A percentile compares a stretch with the other conserved stretches of the same genome.
Evolutionary conservation across 192 early-diverging fungal genomes (phyloP).

Genomic region (Coemansia aciculifera): DNA sequence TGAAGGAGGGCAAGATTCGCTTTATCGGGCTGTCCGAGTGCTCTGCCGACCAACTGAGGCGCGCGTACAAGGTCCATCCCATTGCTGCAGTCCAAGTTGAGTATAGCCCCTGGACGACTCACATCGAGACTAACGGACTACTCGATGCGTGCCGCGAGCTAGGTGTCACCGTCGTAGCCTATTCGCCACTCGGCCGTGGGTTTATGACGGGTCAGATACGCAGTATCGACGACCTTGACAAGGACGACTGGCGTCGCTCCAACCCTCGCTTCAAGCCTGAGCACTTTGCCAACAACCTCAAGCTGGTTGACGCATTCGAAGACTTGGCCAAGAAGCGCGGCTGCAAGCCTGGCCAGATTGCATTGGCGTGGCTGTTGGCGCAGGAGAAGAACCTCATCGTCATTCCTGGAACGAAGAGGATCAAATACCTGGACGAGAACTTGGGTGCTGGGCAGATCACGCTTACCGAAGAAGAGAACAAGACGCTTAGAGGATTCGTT

Average conservation of each 20-base stretch:
- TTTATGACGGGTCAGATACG: slow-evolving; percentile 65
- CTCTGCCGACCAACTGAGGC: slow-evolving; percentile 59
- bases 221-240: slow-evolving; percentile 56
- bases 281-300: slow-evolving; percentile 61
- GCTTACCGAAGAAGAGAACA: slow-evolving; percentile 34
- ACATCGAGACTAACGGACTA: slow-evolving; percentile 68
- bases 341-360: slow-evolving; percentile 57
- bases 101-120: slow-evolving; percentile 59
- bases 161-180: slow-evolving; percentile 70
- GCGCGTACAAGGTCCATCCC: slow-evolving; percentile 68
- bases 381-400: slow-evolving; percentile 56
- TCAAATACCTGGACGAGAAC: slow-evolving; percentile 55
- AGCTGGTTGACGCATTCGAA: slow-evolving; percentile 59
- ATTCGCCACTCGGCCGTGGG: slow-evolving; percentile 73
- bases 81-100: slow-evolving; percentile 59
- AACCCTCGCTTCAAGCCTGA: slow-evolving; percentile 63
- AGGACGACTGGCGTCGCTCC: slow-evolving; percentile 55
- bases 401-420: slow-evolving; percentile 62
- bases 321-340: slow-evolving; percentile 57
- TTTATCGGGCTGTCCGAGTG: slow-evolving; percentile 65
- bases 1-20: slow-evolving; percentile 67
- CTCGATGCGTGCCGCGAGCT: slow-evolving; percentile 71
- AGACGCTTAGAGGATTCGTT: slow-evolving; percentile 26
- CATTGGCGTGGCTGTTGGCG: slow-evolving; percentile 65
- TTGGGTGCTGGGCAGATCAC: slow-evolving; percentile 35